These are phyloP conservation scores for Exophiala xenobiotica DNA, from an alignment of 2,329 filamentous ascomycete genomes.

Conservation along the genomic window DNA sequence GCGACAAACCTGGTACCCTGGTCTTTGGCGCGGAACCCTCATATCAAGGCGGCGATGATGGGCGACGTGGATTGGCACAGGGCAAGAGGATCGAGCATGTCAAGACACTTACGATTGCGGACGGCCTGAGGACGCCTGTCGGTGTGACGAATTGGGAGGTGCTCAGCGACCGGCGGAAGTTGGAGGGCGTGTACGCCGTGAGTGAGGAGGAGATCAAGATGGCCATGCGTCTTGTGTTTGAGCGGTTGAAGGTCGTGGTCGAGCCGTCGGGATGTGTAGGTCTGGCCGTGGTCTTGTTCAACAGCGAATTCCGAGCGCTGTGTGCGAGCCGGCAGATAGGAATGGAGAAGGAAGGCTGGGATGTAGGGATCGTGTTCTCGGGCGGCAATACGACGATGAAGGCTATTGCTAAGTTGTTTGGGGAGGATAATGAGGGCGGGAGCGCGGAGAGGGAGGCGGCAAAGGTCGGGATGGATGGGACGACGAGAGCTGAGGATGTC, in stretches of 20 bases:
- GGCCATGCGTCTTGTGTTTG: slow-evolving; percentile 74
- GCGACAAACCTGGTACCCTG: slow-evolving; percentile 60
- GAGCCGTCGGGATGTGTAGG: slow-evolving; percentile 87
- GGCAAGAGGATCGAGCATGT: slow-evolving; percentile 63
- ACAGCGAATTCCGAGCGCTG: slow-evolving; percentile 74
- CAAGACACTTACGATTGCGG: slow-evolving; percentile 77
- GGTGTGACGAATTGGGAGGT: slow-evolving; percentile 74
- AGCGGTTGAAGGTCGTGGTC: slow-evolving; percentile 86
- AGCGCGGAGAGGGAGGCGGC: slow-evolving; percentile 20
- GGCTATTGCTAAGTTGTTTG: slow-evolving; percentile 57
- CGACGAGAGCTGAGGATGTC: slow-evolving; percentile 27
- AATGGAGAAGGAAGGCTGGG: slow-evolving; percentile 72
- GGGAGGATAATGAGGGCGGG: slow-evolving; percentile 9
- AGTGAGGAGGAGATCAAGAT: slow-evolving; percentile 77
- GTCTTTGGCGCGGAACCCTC: slow-evolving; percentile 88
- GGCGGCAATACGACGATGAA: slow-evolving; percentile 67
- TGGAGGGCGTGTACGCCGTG: slow-evolving; percentile 70
- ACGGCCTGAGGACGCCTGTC: slow-evolving; percentile 82
- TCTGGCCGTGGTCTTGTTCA: slow-evolving; percentile 76
- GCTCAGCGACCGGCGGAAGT: slow-evolving; percentile 69
- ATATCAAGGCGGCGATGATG: slow-evolving; percentile 83
- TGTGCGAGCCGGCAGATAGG: slow-evolving; percentile 53
- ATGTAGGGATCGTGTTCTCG: slow-evolving; percentile 60
- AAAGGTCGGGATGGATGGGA: slow-evolving; percentile 20
- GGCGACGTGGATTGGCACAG: slow-evolving; percentile 67